A percentile compares a stretch with the other conserved stretches of the same genome.
phyloP scores from a whole-genome alignment of 2,329 filamentous ascomycete genomes.

The Ampelomyces quisqualis region DNA sequence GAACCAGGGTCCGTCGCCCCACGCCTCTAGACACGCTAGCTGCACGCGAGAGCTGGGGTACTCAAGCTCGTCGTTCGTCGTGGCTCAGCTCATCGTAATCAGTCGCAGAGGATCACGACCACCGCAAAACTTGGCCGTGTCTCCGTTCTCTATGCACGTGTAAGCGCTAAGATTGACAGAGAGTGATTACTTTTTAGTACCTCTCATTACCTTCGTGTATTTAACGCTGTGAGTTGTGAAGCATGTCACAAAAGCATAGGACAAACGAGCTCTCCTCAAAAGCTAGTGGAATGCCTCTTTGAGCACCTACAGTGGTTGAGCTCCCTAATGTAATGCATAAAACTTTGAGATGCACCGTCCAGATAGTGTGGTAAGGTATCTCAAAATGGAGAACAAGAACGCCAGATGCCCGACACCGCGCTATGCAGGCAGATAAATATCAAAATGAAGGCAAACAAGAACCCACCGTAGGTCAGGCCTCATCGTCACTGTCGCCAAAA shows the following conservation, averaged over 20 bases:
- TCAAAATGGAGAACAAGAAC: conserved; percentile 18
- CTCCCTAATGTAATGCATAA: conserved; percentile 5
- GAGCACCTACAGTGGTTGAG: too few species aligned
- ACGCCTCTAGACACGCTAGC: conserved; percentile 1
- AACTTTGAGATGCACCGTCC: conserved; percentile 5
- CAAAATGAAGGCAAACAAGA: conserved; percentile 7
- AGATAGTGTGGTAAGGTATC: conserved; percentile 8
- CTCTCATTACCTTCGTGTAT: too few species aligned
- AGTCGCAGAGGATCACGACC: too few species aligned
- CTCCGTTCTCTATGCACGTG: too few species aligned
- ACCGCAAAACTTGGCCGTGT: too few species aligned
- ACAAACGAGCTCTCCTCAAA: too few species aligned
- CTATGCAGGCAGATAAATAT: conserved; percentile 37
- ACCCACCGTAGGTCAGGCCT: conserved; percentile 8
- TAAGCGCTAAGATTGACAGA: too few species aligned
- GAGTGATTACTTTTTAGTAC: too few species aligned
- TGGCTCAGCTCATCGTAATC: conserved; percentile 1
- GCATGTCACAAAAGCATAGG: too few species aligned
- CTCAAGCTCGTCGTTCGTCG: too few species aligned
- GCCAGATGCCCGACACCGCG: conserved; percentile 40
- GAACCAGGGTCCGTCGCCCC: conserved; percentile 7
- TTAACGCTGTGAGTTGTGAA: too few species aligned
- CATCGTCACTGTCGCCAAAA: conserved; percentile 27
- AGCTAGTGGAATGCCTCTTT: too few species aligned
- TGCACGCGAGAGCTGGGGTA: conserved; percentile 1